These are phyloP conservation scores for Populus simonii DNA, from an alignment of 345 rosid species.

Conservation along the genomic window DNA sequence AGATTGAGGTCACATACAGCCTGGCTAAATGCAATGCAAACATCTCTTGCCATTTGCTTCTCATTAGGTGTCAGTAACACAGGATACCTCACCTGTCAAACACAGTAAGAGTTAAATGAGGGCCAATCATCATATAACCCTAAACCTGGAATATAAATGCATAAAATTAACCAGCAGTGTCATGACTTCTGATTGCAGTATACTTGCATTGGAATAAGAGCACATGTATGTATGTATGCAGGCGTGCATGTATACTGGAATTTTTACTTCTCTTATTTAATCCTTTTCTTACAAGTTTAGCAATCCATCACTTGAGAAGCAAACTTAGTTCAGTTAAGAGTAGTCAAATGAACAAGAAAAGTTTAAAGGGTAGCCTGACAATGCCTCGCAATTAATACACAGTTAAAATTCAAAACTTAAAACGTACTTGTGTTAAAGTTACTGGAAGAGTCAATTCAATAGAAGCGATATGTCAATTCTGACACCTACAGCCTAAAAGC, in stretches of 20 bases:
- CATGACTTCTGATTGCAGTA: neutral
- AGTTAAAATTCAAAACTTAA: neutral
- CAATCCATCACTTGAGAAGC: neutral
- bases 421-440: neutral
- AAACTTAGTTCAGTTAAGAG: neutral
- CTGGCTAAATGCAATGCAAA: conserved; percentile 95
- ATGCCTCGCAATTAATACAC: neutral
- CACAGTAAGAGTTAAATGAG: conserved; percentile 12
- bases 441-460: neutral
- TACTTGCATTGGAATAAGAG: neutral
- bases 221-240: neutral
- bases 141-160: neutral
- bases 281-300: neutral
- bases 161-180: neutral
- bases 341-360: neutral
- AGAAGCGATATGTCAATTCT: neutral
- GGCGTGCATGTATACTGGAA: neutral
- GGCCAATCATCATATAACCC: neutral
- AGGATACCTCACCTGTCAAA: conserved; percentile 79
- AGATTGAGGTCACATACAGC: conserved; percentile 51
- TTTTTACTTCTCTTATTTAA: neutral
- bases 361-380: neutral
- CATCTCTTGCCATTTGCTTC: conserved; percentile 99
- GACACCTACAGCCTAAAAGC: neutral
- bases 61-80: conserved; percentile 87